Evolutionary conservation across 1,284 basidiomycete genomes (phyloP), one percentile per base, ranked within the genome.

Genomic region (Ustilago trichophora): DNA sequence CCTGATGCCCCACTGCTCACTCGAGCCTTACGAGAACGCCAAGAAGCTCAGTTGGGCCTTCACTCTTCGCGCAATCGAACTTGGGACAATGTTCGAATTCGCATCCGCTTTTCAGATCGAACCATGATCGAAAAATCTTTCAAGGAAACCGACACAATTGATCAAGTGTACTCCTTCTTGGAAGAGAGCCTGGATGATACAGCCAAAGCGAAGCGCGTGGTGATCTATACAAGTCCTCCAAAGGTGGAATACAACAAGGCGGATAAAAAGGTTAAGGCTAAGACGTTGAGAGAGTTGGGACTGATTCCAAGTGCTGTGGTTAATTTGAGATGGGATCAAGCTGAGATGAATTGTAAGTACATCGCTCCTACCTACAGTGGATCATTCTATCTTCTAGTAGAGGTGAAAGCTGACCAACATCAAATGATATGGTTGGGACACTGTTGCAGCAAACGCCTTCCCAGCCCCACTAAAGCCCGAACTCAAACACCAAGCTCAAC

Each of bases 111-210:
- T 79, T 84, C 87, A 25, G 90, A 93, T 81, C 86, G 89, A 37
- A 91, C 88, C 5, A 88, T 90, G 77, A 84, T 95, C n/a, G 92
- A 95, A 83, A 88, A 87, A 67, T 82, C 83, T 0, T 93, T 94
- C 74, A 85, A 87, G 0, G 91, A 90, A 6, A 86, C 85, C 1
- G 87, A 88, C 77, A 91, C 89, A 76, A 91, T 94, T 54, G 86
- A 86, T 45, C 85, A 87, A 3, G 86, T 94, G 3, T 94, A 94
- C 78, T 88, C 88, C 4, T 92, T 94, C 71, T 90, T 93, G 37
- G 86, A 90, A 19, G 82, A 84, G n/a, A 86, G 86, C 19, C 82
- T 94, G 35, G 84, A 86, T 32, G 89, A 91, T 44, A 88, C 90
- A 62, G 86, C 88, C 27, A 88, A 89, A 74, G 84, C 87, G 4